Base-by-base conservation (phyloP, 2,329 filamentous ascomycete genomes). In the Uncinocarpus reesii region DNA sequence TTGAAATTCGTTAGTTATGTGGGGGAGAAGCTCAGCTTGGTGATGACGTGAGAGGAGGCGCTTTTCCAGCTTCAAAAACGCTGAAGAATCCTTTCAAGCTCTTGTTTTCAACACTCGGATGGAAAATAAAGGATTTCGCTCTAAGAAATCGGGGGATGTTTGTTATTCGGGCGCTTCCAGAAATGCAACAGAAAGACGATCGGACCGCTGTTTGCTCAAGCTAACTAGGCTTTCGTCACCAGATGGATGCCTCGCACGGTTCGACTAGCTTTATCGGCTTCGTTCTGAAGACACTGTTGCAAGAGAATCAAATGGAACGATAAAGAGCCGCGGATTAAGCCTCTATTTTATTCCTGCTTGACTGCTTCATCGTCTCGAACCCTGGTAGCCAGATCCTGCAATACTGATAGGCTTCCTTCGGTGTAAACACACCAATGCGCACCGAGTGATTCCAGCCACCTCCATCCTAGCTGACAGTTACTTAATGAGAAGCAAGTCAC, bases 21-120 rank as follows among this genome's bases (percentile, higher is more conserved):
- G 28, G 18, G 28, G 28, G 23, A 16, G 2, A n/a, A 10, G 7
- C 11, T 36, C 18, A 24, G 28, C 24, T n/a, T 13, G 16, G 29
- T 28, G 26, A 47, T 47, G 44, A 47, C 45, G 45, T 47, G 44
- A 47, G 24, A 21, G 28, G 44, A 32, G 44, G 34, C 32, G 35
- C 18, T 34, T 34, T 34, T 8, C 8, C 6, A 42, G 29, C 42
- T 7, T 21, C 38, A 3, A 6, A 10, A n/a, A 16, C 10, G 32
- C 24, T 31, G 8, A 6, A 2, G 13, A 29, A 18, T 42, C 7
- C n/a, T 20, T 11, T 37, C 18, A n/a, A n/a, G n/a, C n/a, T n/a
- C n/a, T n/a, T n/a, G n/a, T n/a, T n/a, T n/a, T n/a, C n/a, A n/a
- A n/a, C n/a, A n/a, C n/a, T n/a, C n/a, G n/a, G n/a, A n/a, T n/a